Percentiles rank a stretch among this genome's conserved stretches.
Evolutionary conservation across 371 early-diverging fungal species (phyloP).

Genomic region (Cokeromyces recurvatus): DNA sequence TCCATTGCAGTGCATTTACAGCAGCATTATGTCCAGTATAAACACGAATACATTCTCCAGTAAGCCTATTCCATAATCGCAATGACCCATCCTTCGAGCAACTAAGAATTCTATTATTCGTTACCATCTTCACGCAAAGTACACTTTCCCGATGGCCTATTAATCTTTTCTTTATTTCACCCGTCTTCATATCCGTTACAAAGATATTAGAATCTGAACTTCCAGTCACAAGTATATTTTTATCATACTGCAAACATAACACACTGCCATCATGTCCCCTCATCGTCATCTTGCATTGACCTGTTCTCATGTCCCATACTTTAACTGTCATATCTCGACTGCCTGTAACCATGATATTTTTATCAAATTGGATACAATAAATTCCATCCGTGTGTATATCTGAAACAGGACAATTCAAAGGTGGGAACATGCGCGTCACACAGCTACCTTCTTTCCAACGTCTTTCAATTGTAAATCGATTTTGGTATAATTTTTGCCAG

Average conservation of each 20-base stretch:
- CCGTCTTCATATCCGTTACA: constrained; percentile 74
- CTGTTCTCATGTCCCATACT: constrained; percentile 68
- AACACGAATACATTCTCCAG: constrained; percentile 54
- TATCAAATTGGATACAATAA: constrained; percentile 91
- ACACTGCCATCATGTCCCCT: constrained; percentile 87
- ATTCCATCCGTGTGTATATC: constrained; percentile 89
- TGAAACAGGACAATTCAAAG: constrained; percentile 41
- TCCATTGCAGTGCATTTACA: constrained; percentile 74
- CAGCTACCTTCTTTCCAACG: constrained; percentile 37
- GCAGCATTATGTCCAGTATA: constrained; percentile 72
- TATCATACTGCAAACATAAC: constrained; percentile 84
- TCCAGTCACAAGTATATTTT: constrained; percentile 78
- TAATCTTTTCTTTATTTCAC: constrained; percentile 1
- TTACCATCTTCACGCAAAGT: constrained; percentile 70
- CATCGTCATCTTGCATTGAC: constrained; percentile 62
- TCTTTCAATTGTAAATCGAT: constrained; percentile 26
- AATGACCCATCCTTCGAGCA: constrained; percentile 94
- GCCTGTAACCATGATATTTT: constrained; percentile 79
- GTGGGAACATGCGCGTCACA: constrained; percentile 33
- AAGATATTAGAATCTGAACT: constrained; percentile 87
- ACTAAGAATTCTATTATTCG: constrained; percentile 67
- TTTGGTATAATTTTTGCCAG: constrained; percentile 32
- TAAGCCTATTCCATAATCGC: constrained; percentile 76
- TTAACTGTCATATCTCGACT: constrained; percentile 90
- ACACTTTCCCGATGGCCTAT: constrained; percentile 75